Evolutionary conservation across 306 rosid genomes (phyloP).

Genomic region (Vigna trinervia): DNA sequence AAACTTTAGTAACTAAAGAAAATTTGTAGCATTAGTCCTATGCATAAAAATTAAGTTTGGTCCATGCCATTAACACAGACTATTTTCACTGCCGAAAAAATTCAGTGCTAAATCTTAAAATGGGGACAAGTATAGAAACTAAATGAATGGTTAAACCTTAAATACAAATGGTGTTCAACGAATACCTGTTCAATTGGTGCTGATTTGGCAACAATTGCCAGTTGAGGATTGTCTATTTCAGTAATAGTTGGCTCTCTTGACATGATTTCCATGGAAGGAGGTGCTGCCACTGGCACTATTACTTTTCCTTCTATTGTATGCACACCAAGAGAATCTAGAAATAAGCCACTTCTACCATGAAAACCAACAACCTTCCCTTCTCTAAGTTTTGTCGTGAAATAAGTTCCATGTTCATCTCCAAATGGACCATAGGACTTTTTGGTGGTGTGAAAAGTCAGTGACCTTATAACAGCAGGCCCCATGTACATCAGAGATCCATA

Average conservation of each 20-base stretch:
- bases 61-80: neutral
- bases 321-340: slow-evolving; percentile 86
- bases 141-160: too few species aligned
- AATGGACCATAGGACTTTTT: slow-evolving; percentile 73
- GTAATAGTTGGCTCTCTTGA: slow-evolving; percentile 50
- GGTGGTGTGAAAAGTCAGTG: slow-evolving; percentile 81
- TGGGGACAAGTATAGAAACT: neutral
- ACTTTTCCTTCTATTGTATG: slow-evolving; percentile 77
- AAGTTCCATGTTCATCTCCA: slow-evolving; percentile 83
- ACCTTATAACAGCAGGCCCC: slow-evolving; percentile 77
- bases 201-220: slow-evolving; percentile 61
- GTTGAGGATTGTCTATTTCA: slow-evolving; percentile 52
- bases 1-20: neutral
- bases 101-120: neutral
- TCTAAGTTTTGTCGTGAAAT: slow-evolving; percentile 66
- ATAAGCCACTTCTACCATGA: slow-evolving; percentile 87
- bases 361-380: slow-evolving; percentile 86
- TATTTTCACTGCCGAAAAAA: neutral
- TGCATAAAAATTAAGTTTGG: neutral
- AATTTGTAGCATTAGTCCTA: neutral
- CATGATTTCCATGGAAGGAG: slow-evolving; percentile 52
- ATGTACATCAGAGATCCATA: slow-evolving; percentile 75
- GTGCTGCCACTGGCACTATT: slow-evolving; percentile 43
- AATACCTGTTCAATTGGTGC: slow-evolving; percentile 70
- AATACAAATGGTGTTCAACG: neutral